Evolutionary conservation across 2,329 filamentous ascomycete genomes (phyloP), one percentile per base, ranked within the genome.

Genomic region (Gaeumannomyces tritici): DNA sequence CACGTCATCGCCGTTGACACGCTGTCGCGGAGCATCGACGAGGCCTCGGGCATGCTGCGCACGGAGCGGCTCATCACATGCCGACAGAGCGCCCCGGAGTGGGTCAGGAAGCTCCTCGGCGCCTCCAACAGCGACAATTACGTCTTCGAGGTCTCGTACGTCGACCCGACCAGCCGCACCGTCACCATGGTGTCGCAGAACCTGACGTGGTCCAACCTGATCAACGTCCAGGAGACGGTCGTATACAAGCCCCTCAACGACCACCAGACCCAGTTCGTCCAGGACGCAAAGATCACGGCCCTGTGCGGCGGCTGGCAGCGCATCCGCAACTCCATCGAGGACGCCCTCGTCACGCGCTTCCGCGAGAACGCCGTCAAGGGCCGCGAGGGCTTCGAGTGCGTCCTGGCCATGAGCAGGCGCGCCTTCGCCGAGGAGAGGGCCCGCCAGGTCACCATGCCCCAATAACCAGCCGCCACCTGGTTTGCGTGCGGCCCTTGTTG

Each of bases 131-230:
- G 68, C 64, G 90, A 89, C 64, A 93, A 89, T 66, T 89, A 93
- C 75, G 92, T 98, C 67, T 96, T 93, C 76, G 95, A 99, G 79
- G 90, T 93, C 57, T 96, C 90, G 64, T 98, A 98, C 75, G 93
- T 99, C 72, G 91, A 98, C 75, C 91, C 91, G 0, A 71, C 75
- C 55, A 80, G 82, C 65, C 91, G 93, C 77, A 96, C 90, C 66
- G 91, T 99, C 71, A 98, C 93, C 65, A 96, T 99, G 90, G 92
- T 93, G 74, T 95, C 90, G 67, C 91, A 91, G 73, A 99, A 99
- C 77, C 81, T 99, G 73, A 98, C 95, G 9, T 95, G 87, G 84
- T 89, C 87, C 66, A 96, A 98, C 71, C 84, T 99, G 62, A 82
- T 98, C 73, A 91, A 85, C 71, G 92, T 97, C 57, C 90, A 93